A percentile compares a stretch with the other conserved stretches of the same genome.
Conservation (phyloP, 768 basidiomycete genomes). For the Amanita brunnescens region DNA sequence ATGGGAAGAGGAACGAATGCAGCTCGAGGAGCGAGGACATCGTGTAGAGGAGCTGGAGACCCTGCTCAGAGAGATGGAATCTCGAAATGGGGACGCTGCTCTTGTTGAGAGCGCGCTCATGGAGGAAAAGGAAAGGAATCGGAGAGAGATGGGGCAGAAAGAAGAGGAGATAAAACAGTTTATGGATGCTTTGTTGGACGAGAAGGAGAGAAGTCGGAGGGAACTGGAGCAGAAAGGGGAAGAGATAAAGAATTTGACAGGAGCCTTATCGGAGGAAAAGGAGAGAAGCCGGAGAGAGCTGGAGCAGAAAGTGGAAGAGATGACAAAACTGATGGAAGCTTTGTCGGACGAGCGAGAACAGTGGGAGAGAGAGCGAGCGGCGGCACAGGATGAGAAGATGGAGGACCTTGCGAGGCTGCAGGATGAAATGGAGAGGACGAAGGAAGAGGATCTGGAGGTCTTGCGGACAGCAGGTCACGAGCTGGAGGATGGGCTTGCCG, state of each 20-base stretch:
- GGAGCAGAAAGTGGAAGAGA: constrained; percentile 29
- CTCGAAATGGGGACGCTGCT: constrained; percentile 30
- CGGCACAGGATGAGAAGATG: constrained; percentile 40
- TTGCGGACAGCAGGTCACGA: constrained; percentile 34
- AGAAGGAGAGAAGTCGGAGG: constrained; percentile 22
- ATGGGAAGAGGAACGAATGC: constrained; percentile 42
- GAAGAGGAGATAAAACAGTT: constrained; percentile 25
- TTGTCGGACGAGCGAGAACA: constrained; percentile 25
- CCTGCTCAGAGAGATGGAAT: constrained; percentile 35
- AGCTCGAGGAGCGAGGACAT: constrained; percentile 31
- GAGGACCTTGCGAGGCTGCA: constrained; percentile 37
- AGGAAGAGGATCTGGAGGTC: constrained; percentile 29
- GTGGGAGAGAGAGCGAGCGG: constrained; percentile 19
- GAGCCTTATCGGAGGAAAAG: constrained; percentile 3
- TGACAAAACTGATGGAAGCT: constrained; percentile 12
- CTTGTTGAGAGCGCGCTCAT: constrained; percentile 31
- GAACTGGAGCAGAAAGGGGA: background rate
- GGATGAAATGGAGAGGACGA: constrained; percentile 39
- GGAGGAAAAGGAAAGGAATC: constrained; percentile 23
- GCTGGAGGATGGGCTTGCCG: constrained; percentile 39
- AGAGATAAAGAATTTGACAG: constrained; percentile 29
- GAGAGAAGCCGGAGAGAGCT: constrained; percentile 15
- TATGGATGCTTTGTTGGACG: constrained; percentile 12
- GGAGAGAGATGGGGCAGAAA: constrained; percentile 27
- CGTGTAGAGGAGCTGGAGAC: constrained; percentile 30